Evolutionary conservation across 176 grass and related monocot species (phyloP).

Genomic region (Aegilops tauschii): DNA sequence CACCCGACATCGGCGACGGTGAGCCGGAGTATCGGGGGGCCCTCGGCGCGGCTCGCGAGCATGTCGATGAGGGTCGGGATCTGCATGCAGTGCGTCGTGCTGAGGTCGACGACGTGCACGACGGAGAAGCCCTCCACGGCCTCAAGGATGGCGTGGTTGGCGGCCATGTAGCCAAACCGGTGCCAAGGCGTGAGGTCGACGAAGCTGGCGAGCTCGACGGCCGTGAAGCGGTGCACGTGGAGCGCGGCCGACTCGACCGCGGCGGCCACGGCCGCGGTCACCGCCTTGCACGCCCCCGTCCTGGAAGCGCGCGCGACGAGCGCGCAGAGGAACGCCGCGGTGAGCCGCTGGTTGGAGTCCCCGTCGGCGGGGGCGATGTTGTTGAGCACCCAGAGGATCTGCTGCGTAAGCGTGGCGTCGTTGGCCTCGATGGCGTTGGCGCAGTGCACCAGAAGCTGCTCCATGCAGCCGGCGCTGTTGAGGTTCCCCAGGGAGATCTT

Average conservation of each 20-base stretch:
- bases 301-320: conserved; percentile 80
- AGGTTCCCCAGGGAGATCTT: conserved; percentile 75
- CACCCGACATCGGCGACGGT: conserved; percentile 49
- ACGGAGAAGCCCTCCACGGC: conserved; percentile 70
- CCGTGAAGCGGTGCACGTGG: conserved; percentile 70
- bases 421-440: conserved; percentile 95
- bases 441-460: conserved; percentile 98
- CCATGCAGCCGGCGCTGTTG: conserved; percentile 79
- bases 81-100: conserved; percentile 99
- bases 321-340: conserved; percentile 84
- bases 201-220: conserved; percentile 85
- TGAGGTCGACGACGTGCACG: conserved; percentile 82
- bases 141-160: conserved; percentile 83
- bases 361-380: conserved; percentile 95
- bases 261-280: conserved; percentile 40
- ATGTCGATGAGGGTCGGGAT: conserved; percentile 96
- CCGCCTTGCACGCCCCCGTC: conserved; percentile 85
- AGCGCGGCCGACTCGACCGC: conserved; percentile 51
- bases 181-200: conserved; percentile 97
- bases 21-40: conserved; percentile 66
- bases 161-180: conserved; percentile 83
- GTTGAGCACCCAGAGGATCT: conserved; percentile 98
- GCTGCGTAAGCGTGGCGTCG: conserved; percentile 94
- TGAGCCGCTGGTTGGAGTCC: conserved; percentile 84
- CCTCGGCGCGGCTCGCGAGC: conserved; percentile 71